Evolutionary conservation across 108 stramenopile genomes (phyloP), one percentile per base, ranked within the genome.

Genomic region (Aureococcus anophagefferens): DNA sequence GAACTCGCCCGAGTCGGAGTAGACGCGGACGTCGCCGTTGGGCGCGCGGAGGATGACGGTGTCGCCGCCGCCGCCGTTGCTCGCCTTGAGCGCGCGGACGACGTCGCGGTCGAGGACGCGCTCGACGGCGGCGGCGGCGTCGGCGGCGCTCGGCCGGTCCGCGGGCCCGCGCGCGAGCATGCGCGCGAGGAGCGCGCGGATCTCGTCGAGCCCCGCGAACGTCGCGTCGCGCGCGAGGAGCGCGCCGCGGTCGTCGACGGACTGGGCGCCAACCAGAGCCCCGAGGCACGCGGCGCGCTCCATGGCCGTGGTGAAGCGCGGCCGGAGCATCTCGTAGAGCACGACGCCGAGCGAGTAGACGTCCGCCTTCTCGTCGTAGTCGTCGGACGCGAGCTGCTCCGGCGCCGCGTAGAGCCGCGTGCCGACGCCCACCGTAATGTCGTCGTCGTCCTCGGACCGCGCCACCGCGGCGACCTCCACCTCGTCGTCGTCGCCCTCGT

Each of bases 341-440:
- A 98, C 93, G 66, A 98, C 75, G 14, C 97, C 97, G 30, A 98
- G 77, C 72, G 89, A 90, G 73, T 85, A 96, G 31, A 98, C 85
- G 79, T 98, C 97, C 0, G 91, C 92, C 40, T 87, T 84, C 35
- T 84, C 81, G 46, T 89, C 92, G 80, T 98, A 98, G 11, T 79
- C 62, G 35, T 84, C 82, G 14, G 76, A 74, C 17, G 72, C 72
- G 30, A 91, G 77, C 83, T 94, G 93, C 77, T 98, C 97, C 5
- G 94, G 93, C 33, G 93, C 88, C 25, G 91, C 92, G 74, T 98
- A 98, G n/a, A 87, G 83, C 14, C 91, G 89, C 28, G 97, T 98
- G 0, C 97, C 97, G 36, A 98, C 88, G 16, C 97, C 97, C 13
- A 77, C 85, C 0, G 95, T 95, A 66, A 90, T 90, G 30, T 88